A percentile compares a stretch with the other conserved stretches of the same genome.
Evolutionary conservation across 495 filamentous ascomycete species (phyloP).

Genomic region (Xylaria nigripes): DNA sequence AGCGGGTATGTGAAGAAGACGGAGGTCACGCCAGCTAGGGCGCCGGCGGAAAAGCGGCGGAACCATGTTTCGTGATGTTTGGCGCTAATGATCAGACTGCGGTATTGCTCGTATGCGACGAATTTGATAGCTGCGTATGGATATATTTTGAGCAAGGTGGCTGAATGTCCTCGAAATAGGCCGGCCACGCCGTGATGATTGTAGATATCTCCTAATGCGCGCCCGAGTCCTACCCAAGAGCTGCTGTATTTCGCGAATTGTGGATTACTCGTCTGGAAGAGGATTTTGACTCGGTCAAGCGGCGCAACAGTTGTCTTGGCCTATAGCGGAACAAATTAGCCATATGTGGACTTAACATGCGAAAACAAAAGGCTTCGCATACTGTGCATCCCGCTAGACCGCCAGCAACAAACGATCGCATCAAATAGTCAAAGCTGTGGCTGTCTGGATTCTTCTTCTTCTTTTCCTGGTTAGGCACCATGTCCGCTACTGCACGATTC

Average conservation of each 20-base stretch:
- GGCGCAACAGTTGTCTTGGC: slow-evolving; percentile 94
- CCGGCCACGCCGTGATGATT: slow-evolving; percentile 61
- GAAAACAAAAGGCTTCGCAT: slow-evolving; percentile 25
- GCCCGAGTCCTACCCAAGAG: slow-evolving; percentile 69
- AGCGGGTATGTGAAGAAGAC: slow-evolving; percentile 95
- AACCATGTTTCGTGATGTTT: slow-evolving; percentile 68
- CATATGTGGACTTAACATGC: not conserved
- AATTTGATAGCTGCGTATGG: slow-evolving; percentile 98
- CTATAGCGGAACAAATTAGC: slow-evolving; percentile 34
- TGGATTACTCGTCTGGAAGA: slow-evolving; percentile 92
- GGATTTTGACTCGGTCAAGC: slow-evolving; percentile 95
- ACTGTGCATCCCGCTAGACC: slow-evolving; percentile 83
- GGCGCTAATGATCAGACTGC: slow-evolving; percentile 60
- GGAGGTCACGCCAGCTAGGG: slow-evolving; percentile 74
- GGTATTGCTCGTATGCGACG: slow-evolving; percentile 92
- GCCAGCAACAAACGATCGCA: slow-evolving; percentile 74
- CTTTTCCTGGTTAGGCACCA: slow-evolving; percentile 11
- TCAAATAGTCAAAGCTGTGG: slow-evolving; percentile 72
- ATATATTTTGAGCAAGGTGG: slow-evolving; percentile 88
- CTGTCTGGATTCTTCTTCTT: slow-evolving; percentile 43
- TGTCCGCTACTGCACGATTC: slow-evolving; percentile 28
- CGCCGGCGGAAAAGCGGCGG: slow-evolving; percentile 70
- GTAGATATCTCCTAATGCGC: slow-evolving; percentile 79
- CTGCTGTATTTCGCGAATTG: slow-evolving; percentile 88
- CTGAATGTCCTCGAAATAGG: slow-evolving; percentile 87